phyloP scores from a whole-genome alignment of 225 moss, liverwort and hornwort species.

The Pleurozium schreberi region DNA sequence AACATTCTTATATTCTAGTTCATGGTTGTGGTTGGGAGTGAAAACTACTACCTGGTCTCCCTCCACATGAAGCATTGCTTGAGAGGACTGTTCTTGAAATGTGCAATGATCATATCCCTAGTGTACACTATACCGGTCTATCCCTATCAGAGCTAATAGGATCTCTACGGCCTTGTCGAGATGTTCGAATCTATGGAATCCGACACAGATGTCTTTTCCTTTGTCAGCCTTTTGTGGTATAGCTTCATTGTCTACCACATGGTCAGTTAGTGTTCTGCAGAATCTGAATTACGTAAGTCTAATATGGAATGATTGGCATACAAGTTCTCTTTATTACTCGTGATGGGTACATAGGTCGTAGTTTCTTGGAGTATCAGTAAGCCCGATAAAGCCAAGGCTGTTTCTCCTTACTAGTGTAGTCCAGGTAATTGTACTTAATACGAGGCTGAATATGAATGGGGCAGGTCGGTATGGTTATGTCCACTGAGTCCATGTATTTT shows the following conservation, averaged over 20 bases:
- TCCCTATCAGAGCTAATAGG: slow-evolving; percentile 25
- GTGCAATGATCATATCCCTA: slow-evolving; percentile 41
- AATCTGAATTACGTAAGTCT: background rate
- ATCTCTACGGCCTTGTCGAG: slow-evolving; percentile 31
- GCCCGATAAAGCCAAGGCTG: background rate
- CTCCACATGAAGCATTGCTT: slow-evolving; percentile 60
- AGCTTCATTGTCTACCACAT: background rate
- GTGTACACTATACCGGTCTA: slow-evolving; percentile 43
- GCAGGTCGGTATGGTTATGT: background rate
- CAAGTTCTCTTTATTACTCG: background rate
- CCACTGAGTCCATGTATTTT: background rate
- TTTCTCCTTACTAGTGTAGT: background rate
- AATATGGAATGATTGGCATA: background rate
- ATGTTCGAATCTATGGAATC: slow-evolving; percentile 6
- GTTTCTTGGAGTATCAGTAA: background rate
- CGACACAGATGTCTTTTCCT: background rate
- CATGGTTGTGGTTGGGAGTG: slow-evolving; percentile 51
- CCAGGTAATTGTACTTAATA: background rate
- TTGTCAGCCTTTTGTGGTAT: background rate
- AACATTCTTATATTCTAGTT: slow-evolving; percentile 60
- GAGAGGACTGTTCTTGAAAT: slow-evolving; percentile 46
- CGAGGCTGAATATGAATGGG: background rate
- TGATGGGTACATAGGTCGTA: background rate
- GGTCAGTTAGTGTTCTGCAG: background rate
- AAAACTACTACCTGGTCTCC: slow-evolving; percentile 20